Evolutionary conservation across 148 eudicot species (phyloP).

Genomic region (Chenopodium berlandieri): DNA sequence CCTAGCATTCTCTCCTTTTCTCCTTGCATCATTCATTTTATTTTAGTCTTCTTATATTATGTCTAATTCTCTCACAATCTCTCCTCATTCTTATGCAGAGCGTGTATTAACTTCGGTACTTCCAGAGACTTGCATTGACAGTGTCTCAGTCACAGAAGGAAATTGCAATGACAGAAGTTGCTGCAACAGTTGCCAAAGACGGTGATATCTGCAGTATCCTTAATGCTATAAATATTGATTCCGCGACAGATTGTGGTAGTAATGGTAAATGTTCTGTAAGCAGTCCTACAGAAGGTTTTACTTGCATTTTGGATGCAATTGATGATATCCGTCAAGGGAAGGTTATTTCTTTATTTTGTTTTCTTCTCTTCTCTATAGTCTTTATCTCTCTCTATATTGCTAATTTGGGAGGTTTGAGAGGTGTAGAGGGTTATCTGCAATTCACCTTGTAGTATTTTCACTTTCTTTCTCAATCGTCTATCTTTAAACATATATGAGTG

Average conservation of each 20-base stretch:
- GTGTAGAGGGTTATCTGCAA: background rate
- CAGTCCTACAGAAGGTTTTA: conserved; percentile 45
- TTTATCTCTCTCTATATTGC: too few relatives aligned
- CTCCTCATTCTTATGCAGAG: background rate
- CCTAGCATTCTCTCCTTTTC: too few relatives aligned
- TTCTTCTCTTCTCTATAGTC: background rate
- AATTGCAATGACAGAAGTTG: background rate
- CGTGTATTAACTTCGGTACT: background rate
- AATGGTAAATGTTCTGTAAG: conserved; percentile 43
- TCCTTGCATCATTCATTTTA: too few relatives aligned
- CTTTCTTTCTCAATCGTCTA: too few relatives aligned
- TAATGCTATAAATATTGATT: background rate
- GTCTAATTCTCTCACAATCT: background rate
- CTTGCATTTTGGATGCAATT: conserved; percentile 54
- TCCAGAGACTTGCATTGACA: background rate
- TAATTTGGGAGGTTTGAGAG: background rate
- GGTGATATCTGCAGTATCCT: conserved; percentile 9
- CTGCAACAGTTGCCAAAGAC: background rate
- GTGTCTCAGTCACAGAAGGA: background rate
- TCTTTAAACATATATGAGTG: background rate
- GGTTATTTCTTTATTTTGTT: conserved; percentile 33
- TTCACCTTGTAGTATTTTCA: background rate
- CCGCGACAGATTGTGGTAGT: background rate
- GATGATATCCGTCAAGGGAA: conserved; percentile 64
- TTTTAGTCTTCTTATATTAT: background rate